phyloP scores from a whole-genome alignment of 2,329 filamentous ascomycete species.

The Hypomyces perniciosus region DNA sequence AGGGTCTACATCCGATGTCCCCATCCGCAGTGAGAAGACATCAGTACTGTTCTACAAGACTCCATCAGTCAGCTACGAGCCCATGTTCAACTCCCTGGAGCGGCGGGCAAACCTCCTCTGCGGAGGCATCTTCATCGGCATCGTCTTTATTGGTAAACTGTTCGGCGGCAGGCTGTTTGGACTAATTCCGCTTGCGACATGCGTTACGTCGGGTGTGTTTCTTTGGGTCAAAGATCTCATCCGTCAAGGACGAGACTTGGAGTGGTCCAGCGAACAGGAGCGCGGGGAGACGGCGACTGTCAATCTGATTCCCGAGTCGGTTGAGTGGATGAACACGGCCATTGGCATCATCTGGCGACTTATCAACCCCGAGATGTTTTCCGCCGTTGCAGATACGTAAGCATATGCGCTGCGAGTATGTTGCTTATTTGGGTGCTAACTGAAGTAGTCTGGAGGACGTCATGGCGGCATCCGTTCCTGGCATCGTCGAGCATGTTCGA shows the following conservation, averaged over 20 bases:
- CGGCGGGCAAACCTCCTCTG: constrained; percentile 66
- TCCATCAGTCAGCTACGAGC: constrained; percentile 81
- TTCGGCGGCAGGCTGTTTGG: constrained; percentile 75
- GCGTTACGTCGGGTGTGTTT: constrained; percentile 71
- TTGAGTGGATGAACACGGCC: constrained; percentile 93
- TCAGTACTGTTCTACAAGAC: constrained; percentile 95
- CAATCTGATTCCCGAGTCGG: constrained; percentile 87
- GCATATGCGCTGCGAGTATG: constrained; percentile 6
- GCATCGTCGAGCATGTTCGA: constrained; percentile 87
- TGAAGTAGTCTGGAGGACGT: constrained; percentile 56
- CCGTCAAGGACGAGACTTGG: constrained; percentile 70
- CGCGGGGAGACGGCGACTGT: constrained; percentile 79
- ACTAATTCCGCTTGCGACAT: constrained; percentile 66
- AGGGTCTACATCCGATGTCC: constrained; percentile 85
- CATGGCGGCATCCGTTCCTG: constrained; percentile 92
- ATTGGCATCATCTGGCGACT: constrained; percentile 81
- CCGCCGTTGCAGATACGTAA: constrained; percentile 77
- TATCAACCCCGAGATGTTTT: constrained; percentile 92
- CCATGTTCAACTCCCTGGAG: constrained; percentile 75
- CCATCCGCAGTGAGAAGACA: constrained; percentile 93
- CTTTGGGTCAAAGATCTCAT: constrained; percentile 88
- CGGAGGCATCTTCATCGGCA: constrained; percentile 62
- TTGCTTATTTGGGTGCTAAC: constrained; percentile 13
- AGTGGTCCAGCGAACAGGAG: constrained; percentile 83
- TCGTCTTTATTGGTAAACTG: constrained; percentile 70